Conservation (phyloP, 495 filamentous ascomycete genomes). For the Aspergillus asperescens region DNA sequence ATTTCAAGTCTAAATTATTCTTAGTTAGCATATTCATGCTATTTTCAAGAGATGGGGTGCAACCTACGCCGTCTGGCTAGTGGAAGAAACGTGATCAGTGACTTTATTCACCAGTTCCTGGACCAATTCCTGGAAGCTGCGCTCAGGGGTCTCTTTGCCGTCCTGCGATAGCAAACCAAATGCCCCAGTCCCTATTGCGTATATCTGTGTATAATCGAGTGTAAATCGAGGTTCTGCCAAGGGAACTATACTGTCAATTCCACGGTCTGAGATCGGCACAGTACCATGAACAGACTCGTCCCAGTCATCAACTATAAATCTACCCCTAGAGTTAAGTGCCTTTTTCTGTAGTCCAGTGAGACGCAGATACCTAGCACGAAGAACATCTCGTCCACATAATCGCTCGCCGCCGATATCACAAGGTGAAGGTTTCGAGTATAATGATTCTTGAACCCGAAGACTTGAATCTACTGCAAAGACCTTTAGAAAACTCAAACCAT, state of each 20-base stretch:
- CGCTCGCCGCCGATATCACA: conserved; percentile 6
- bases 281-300: conserved; percentile 24
- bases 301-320: conserved; percentile 39
- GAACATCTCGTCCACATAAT: conserved; percentile 13
- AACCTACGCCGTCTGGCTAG: conserved; percentile 25
- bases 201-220: conserved; percentile 30
- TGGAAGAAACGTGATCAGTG: not conserved
- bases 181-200: conserved; percentile 22
- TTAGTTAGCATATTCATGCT: not conserved
- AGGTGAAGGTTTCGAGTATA: conserved; percentile 21
- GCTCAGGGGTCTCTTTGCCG: not conserved
- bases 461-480: conserved; percentile 34
- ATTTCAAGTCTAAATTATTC: conserved; percentile 26
- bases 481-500: conserved; percentile 29
- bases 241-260: conserved; percentile 8
- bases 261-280: not conserved
- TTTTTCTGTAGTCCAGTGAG: conserved; percentile 3
- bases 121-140: conserved; percentile 19
- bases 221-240: conserved; percentile 25
- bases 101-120: conserved; percentile 13
- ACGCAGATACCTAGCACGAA: conserved; percentile 24
- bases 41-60: not conserved
- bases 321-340: conserved; percentile 7
- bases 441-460: conserved; percentile 34
- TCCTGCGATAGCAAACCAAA: conserved; percentile 1